These are phyloP conservation scores for Dichomitus squalens DNA, from an alignment of 1,284 basidiomycete species.

Conservation along the genomic window DNA sequence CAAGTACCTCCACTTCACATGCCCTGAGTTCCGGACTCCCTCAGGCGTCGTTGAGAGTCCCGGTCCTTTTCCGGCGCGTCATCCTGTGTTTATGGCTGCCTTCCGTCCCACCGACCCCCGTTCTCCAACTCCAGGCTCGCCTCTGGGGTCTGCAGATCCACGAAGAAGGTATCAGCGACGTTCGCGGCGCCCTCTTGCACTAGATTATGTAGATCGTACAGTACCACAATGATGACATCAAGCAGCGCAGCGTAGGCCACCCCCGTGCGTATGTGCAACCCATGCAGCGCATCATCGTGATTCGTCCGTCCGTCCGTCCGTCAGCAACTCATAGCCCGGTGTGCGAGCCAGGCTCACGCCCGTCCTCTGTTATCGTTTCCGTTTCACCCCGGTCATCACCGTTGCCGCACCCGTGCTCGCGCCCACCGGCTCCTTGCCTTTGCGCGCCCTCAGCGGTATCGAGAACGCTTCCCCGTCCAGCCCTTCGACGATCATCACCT, in stretches of 20 bases:
- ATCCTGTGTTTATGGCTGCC: background rate
- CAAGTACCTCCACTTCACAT: constrained; percentile 24
- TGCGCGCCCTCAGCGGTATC: constrained; percentile 61
- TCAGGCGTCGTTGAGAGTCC: background rate
- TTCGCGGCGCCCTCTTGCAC: background rate
- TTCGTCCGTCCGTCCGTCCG: background rate
- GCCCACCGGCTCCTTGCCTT: constrained; percentile 52
- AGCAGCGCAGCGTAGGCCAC: background rate
- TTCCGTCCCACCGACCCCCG: background rate
- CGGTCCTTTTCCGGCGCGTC: constrained; percentile 10
- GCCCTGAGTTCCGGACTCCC: constrained; percentile 14
- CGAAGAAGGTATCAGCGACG: background rate
- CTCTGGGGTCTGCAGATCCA: background rate
- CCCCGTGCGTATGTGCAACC: no score
- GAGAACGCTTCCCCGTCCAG: constrained; percentile 53
- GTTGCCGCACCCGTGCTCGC: constrained; percentile 1
- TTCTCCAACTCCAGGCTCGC: no score
- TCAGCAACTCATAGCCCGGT: no score
- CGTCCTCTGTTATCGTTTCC: constrained; percentile 47
- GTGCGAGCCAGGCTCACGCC: background rate
- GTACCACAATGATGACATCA: constrained; percentile 9
- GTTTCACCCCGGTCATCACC: constrained; percentile 50
- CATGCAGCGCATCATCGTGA: background rate
- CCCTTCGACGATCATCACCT: constrained; percentile 25
- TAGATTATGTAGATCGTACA: constrained; percentile 22